These are phyloP conservation scores for Eimeria necatrix DNA, from an alignment of 169 alveolate genomes.

Conservation along the genomic window DNA sequence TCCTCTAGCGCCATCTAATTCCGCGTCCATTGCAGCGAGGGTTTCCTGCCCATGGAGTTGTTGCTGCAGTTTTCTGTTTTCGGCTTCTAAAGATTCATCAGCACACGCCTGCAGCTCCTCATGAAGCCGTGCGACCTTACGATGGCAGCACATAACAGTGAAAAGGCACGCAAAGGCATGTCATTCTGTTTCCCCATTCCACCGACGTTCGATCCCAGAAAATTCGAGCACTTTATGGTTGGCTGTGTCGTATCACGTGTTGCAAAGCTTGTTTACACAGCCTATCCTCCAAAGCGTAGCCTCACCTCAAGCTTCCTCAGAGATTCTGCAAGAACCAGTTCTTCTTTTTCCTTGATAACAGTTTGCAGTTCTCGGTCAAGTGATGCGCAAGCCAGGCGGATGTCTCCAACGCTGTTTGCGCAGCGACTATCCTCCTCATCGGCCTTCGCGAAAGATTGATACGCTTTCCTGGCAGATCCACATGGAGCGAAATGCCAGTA, in stretches of 20 bases:
- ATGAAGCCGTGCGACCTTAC: conserved; percentile 91
- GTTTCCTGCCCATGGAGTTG: conserved; percentile 93
- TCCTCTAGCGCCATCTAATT: conserved; percentile 91
- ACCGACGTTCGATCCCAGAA: no score
- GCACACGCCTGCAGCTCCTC: conserved; percentile 91
- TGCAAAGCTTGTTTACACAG: no score
- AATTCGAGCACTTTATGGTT: no score
- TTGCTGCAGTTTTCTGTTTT: conserved; percentile 92
- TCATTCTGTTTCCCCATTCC: no score
- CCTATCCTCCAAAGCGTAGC: background rate
- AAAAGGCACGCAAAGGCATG: background rate
- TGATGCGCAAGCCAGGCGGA: conserved; percentile 92
- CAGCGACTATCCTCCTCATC: conserved; percentile 84
- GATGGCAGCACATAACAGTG: background rate
- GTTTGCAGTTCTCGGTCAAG: conserved; percentile 90
- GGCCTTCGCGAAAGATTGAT: conserved; percentile 86
- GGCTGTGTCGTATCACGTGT: no score
- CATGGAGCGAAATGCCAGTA: background rate
- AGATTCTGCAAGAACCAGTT: conserved; percentile 94
- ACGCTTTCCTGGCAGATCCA: conserved; percentile 86
- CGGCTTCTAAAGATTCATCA: conserved; percentile 91
- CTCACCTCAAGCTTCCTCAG: conserved; percentile 91
- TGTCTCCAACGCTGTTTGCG: conserved; percentile 87
- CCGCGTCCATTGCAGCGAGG: conserved; percentile 93
- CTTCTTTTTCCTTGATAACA: conserved; percentile 91